Percentiles rank a stretch among this genome's conserved stretches.
These are phyloP conservation scores for Didymella exigua DNA, from an alignment of 2,329 filamentous ascomycete genomes.

Conservation along the genomic window DNA sequence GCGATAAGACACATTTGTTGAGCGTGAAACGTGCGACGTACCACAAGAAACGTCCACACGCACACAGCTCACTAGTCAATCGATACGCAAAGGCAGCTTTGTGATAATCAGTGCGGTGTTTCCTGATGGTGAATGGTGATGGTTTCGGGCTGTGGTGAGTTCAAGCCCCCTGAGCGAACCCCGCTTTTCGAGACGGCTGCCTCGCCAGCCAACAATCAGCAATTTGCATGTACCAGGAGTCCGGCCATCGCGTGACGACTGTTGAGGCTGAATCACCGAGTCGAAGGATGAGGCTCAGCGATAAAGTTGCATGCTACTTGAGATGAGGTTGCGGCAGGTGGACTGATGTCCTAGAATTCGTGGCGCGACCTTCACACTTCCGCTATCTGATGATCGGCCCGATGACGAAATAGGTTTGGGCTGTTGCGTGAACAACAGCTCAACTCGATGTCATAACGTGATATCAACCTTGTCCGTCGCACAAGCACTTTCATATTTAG, in stretches of 20 bases:
- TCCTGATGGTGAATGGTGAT: neutral
- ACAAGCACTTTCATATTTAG: neutral
- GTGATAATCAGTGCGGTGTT: neutral
- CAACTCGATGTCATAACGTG: slow-evolving; percentile 22
- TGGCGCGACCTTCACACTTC: slow-evolving; percentile 31
- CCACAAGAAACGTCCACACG: neutral
- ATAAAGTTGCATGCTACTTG: slow-evolving; percentile 4
- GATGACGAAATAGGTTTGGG: slow-evolving; percentile 16
- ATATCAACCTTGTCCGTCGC: slow-evolving; percentile 8
- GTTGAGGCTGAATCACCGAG: neutral
- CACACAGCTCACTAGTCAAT: neutral
- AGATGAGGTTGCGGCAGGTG: slow-evolving; percentile 14
- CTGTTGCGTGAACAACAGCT: slow-evolving; percentile 12
- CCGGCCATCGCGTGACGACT: neutral
- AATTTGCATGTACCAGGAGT: neutral
- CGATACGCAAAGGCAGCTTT: neutral
- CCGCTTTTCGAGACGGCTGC: neutral
- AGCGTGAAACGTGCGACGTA: slow-evolving; percentile 2
- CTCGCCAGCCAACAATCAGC: neutral
- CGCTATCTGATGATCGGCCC: slow-evolving; percentile 21
- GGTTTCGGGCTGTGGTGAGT: neutral
- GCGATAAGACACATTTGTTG: slow-evolving; percentile 7
- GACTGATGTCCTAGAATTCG: slow-evolving; percentile 25
- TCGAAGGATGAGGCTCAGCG: slow-evolving; percentile 11
- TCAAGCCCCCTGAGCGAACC: neutral